Base-by-base conservation (phyloP, 179 eudicot genomes). In the Corrigiola litoralis region DNA sequence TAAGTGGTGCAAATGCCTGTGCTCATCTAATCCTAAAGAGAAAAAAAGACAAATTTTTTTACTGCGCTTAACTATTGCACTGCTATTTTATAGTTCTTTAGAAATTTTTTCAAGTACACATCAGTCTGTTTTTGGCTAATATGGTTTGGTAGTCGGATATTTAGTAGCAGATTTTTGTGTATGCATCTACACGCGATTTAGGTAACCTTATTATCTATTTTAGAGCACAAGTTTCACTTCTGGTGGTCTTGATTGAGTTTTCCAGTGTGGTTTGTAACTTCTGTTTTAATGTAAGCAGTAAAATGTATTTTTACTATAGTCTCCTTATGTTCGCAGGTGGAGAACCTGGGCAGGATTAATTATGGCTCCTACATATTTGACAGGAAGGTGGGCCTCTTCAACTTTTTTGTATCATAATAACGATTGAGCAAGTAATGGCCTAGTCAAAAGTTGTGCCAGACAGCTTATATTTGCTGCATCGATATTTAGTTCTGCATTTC, bases 301-400 rank as follows among this genome's bases (percentile, higher is more conserved):
- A 29, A 13, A 12, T 18, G 18, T 17, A 1, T 17, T 21, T n/a
- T 67, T 37, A 37, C 50, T 31, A 18, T 32, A 28, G 44, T 32
- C 38, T 23, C 58, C 55, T 55, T 48, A 36, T 48, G 58, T 57
- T 54, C 66, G 58, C 75, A 92, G 98, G 98, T 92, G 64, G 98
- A 92, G 73, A 92, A 92, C 77, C 90, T 90, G 97, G 98, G 98
- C 36, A 89, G 97, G 59, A 71, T 92, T 18, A 92, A 92, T 66
- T 90, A 92, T 77, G 98, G 98, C 57, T 72, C 53, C 54, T 92
- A 81, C 72, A 57, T 83, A 41, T 87, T 76, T 78, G 98, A 92
- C 88, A 81, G 82, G 60, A 92, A 92, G 98, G 98, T 92, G 44
- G 31, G 18, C 40, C 24, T 58, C 6, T 58, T 6, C 17, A 24